phyloP scores from a whole-genome alignment of 116 monocot genomes.

The Dioscorea cayenensis region DNA sequence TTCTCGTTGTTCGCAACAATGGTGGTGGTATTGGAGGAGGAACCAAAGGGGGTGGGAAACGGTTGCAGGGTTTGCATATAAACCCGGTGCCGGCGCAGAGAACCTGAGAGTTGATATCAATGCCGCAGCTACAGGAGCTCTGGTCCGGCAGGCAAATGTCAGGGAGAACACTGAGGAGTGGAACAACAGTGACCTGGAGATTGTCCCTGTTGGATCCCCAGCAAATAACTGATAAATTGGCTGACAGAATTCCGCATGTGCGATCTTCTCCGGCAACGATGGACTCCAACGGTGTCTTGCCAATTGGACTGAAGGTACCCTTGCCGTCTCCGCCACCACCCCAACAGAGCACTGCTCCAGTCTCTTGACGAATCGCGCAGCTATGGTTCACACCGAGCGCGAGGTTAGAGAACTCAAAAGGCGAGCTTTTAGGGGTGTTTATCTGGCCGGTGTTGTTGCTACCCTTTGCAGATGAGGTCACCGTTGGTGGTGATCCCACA shows the following conservation, averaged over 20 bases:
- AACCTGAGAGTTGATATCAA: slow-evolving; percentile 25
- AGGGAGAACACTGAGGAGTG: slow-evolving; percentile 49
- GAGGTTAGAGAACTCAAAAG: slow-evolving; percentile 35
- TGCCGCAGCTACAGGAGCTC: slow-evolving; percentile 35
- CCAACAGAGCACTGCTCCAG: slow-evolving; percentile 65
- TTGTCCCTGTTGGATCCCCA: slow-evolving; percentile 26
- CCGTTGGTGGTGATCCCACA: slow-evolving; percentile 54
- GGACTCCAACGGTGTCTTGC: slow-evolving; percentile 24
- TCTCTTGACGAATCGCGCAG: slow-evolving; percentile 39
- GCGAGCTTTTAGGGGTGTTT: slow-evolving; percentile 4
- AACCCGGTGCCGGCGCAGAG: slow-evolving; percentile 60
- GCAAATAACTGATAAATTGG: slow-evolving; percentile 55
- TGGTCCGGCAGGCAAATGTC: slow-evolving; percentile 39
- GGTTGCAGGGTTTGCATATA: slow-evolving; percentile 36
- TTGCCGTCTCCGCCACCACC: slow-evolving; percentile 15
- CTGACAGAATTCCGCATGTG: slow-evolving; percentile 52
- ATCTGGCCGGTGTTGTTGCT: slow-evolving; percentile 41
- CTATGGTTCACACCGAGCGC: slow-evolving; percentile 50
- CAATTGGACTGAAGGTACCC: slow-evolving; percentile 17
- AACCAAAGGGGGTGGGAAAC: not conserved
- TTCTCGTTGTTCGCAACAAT: not conserved
- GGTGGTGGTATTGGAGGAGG: slow-evolving; percentile 6
- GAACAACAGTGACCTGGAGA: slow-evolving; percentile 4
- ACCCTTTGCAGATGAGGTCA: slow-evolving; percentile 45
- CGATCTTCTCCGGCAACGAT: slow-evolving; percentile 70